Conservation (phyloP, 2,329 filamentous ascomycete genomes). For the Fusarium haematococcum region DNA sequence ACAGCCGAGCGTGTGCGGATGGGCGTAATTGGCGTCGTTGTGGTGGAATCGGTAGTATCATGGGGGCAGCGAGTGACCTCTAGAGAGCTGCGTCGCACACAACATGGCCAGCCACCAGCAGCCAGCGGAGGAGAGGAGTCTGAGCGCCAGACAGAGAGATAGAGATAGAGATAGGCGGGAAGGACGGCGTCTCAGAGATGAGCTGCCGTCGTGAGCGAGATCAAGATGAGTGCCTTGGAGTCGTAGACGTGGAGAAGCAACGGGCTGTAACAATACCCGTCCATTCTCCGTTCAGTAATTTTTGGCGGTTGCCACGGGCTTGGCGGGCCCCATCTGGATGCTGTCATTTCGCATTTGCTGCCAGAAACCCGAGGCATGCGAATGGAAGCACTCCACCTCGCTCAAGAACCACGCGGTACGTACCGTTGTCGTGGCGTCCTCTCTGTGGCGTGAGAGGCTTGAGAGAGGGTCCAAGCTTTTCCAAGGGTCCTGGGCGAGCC, state of each 20-base stretch:
- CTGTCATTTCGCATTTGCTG: constrained; percentile 45
- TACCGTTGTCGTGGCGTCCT: constrained; percentile 4
- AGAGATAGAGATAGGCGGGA: constrained; percentile 1
- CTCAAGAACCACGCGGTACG: constrained; percentile 11
- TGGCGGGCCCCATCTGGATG: constrained; percentile 36
- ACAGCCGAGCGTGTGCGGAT: constrained; percentile 28
- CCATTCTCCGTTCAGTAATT: constrained; percentile 7
- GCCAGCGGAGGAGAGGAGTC: neutral
- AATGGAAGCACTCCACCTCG: constrained; percentile 6
- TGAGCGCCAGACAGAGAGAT: neutral
- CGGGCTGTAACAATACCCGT: neutral
- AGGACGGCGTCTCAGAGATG: constrained; percentile 15
- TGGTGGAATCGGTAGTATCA: constrained; percentile 36
- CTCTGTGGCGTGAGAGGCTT: constrained; percentile 6
- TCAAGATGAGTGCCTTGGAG: neutral
- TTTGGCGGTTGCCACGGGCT: constrained; percentile 38
- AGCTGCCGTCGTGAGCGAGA: constrained; percentile 11
- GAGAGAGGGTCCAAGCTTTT: neutral
- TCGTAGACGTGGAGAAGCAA: neutral
- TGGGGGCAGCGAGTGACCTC: constrained; percentile 40
- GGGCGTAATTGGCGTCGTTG: constrained; percentile 25
- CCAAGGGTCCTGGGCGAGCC: neutral
- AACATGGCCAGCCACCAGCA: constrained; percentile 42
- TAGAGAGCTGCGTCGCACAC: constrained; percentile 26
- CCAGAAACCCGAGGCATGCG: constrained; percentile 26